Evolutionary conservation across 2,329 filamentous ascomycete genomes (phyloP), one percentile per base, ranked within the genome.

Genomic region (Lasiodiplodia theobromae): DNA sequence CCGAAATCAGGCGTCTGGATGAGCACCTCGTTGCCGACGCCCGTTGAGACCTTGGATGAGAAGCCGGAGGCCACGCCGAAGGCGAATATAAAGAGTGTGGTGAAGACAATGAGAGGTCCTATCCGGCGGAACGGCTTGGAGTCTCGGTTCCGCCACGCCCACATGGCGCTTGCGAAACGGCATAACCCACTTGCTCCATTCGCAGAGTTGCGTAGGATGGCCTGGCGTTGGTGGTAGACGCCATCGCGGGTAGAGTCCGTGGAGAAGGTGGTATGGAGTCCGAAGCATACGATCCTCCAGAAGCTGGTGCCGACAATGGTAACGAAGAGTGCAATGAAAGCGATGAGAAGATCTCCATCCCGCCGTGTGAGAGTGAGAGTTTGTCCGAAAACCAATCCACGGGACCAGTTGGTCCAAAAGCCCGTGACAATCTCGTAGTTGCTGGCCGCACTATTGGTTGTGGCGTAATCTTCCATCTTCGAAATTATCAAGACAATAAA

Each of bases 291-390:
- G 21, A 76, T 69, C 1, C 68, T 63, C 74, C 75, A 78, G 21
- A 72, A 38, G n/a, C 31, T 31, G 4, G 56, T 53, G 5, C 74
- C 73, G 1, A 74, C 68, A 16, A 76, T 38, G 2, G 70, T 71
- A 8, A 78, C 71, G 66, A 80, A 80, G 12, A 77, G 72, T n/a
- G 79, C 77, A 0, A 78, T 37, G 66, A 79, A 79, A 6, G 77
- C 77, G 31, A 78, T 76, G n/a, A 81, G 69, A 1, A 80, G 57
- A 21, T 71, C 75, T 3, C 75, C 79, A 54, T 78, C 71, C 1
- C 69, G 66, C 7, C 70, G 70, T 0, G 68, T 72, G 0, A 80
- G 68, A 0, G 79, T 81, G 14, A 80, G 68, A 0, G 79, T 81
- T 6, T 73, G 53, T 2, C 79, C 79, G 2, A 72, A 49, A 3